Conservation (phyloP, 2,329 filamentous ascomycete species). For the Fonsecaea pedrosoi region DNA sequence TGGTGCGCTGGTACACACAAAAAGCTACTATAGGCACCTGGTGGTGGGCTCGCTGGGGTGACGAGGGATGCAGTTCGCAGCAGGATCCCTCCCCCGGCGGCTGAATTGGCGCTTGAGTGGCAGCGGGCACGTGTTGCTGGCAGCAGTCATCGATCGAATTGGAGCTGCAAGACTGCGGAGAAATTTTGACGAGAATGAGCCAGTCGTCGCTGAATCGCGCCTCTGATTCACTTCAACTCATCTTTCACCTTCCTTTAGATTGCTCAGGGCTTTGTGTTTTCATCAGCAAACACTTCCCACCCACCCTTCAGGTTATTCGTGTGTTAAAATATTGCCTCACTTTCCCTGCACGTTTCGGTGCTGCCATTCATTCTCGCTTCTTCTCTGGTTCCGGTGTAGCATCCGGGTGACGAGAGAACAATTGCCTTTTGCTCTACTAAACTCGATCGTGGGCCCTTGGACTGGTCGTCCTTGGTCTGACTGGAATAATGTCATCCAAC, state of each 20-base stretch:
- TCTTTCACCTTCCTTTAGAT: conserved; percentile 4
- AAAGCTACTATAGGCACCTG: neutral
- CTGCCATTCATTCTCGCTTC: conserved; percentile 30
- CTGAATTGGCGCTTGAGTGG: neutral
- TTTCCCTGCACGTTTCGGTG: conserved; percentile 19
- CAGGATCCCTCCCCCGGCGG: neutral
- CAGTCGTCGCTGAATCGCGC: neutral
- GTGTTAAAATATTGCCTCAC: conserved; percentile 11
- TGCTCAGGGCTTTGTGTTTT: neutral
- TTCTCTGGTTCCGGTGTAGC: conserved; percentile 34
- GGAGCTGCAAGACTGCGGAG: conserved; percentile 3
- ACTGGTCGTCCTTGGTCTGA: conserved; percentile 17
- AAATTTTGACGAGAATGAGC: neutral
- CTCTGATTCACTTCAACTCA: neutral
- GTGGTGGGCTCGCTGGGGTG: neutral
- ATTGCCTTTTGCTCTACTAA: conserved; percentile 9
- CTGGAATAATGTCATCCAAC: conserved; percentile 54
- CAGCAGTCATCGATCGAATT: neutral
- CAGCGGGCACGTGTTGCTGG: neutral
- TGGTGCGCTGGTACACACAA: neutral
- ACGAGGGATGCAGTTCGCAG: neutral
- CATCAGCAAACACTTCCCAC: conserved; percentile 15
- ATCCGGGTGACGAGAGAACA: conserved; percentile 24
- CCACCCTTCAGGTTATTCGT: conserved; percentile 1
- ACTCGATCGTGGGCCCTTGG: conserved; percentile 20